Conservation (phyloP, 495 filamentous ascomycete genomes). For the Penicillium diatomitis region DNA sequence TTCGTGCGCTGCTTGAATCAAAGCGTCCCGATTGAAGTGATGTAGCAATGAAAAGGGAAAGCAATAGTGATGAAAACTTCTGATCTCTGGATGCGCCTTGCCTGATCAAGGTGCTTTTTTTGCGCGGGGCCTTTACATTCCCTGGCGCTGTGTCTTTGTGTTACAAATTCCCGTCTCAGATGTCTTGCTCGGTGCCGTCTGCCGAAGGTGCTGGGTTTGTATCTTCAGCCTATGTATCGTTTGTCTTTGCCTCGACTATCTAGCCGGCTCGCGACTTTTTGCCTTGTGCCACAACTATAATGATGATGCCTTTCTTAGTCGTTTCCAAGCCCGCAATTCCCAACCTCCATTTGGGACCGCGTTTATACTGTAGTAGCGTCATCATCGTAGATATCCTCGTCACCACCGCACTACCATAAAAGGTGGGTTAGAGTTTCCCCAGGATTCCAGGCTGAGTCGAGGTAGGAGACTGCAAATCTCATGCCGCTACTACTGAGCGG, state of each 20-base stretch:
- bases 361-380: no score
- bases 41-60: slow-evolving; percentile 8
- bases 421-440: no score
- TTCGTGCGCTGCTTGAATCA: slow-evolving; percentile 62
- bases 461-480: no score
- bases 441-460: no score
- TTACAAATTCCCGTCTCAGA: neutral
- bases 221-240: slow-evolving; percentile 19
- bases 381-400: no score
- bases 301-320: slow-evolving; percentile 14
- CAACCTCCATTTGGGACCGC: no score
- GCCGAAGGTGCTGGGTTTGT: slow-evolving; percentile 2
- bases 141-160: slow-evolving; percentile 1
- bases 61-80: slow-evolving; percentile 10
- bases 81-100: no score
- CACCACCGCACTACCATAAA: no score
- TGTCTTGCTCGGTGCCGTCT: slow-evolving; percentile 1
- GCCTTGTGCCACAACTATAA: slow-evolving; percentile 13
- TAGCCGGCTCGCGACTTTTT: slow-evolving; percentile 6
- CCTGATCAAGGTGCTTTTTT: neutral
- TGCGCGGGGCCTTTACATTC: slow-evolving; percentile 6
- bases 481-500: no score
- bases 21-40: slow-evolving; percentile 23
- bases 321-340: neutral
- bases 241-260: slow-evolving; percentile 14